Conservation (phyloP, 306 rosid species). For the Sicyos baderoa region DNA sequence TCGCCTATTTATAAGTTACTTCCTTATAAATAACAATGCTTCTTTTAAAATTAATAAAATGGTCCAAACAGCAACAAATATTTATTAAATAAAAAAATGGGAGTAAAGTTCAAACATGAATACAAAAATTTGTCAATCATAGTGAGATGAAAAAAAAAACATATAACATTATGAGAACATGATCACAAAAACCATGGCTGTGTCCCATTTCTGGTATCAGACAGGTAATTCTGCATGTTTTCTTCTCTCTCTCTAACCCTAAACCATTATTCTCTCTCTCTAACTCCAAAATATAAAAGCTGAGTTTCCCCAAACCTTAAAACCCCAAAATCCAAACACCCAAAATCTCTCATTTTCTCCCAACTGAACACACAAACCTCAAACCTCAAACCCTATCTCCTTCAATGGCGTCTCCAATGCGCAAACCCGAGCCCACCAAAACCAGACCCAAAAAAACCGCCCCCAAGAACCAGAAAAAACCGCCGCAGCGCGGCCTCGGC, state of each 20-base stretch:
- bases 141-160: too few species aligned
- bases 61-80: too few species aligned
- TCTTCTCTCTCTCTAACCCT: conserved; percentile 8
- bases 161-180: not conserved
- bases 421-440: conserved; percentile 10
- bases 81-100: too few species aligned
- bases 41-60: too few species aligned
- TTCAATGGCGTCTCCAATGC: conserved; percentile 33
- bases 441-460: conserved; percentile 29
- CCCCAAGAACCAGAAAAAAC: conserved; percentile 34
- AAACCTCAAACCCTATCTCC: not conserved
- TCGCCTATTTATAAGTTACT: too few species aligned
- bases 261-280: conserved; percentile 12
- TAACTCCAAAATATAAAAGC: not conserved
- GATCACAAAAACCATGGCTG: conserved; percentile 20
- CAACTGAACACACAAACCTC: too few species aligned
- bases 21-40: too few species aligned
- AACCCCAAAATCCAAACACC: not conserved
- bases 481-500: conserved; percentile 66
- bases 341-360: too few species aligned
- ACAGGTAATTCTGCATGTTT: conserved; percentile 32
- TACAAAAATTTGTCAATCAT: too few species aligned
- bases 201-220: conserved; percentile 36
- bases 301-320: not conserved
- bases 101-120: too few species aligned